phyloP scores from a whole-genome alignment of 495 filamentous ascomycete species.

The Xylaria venustula region DNA sequence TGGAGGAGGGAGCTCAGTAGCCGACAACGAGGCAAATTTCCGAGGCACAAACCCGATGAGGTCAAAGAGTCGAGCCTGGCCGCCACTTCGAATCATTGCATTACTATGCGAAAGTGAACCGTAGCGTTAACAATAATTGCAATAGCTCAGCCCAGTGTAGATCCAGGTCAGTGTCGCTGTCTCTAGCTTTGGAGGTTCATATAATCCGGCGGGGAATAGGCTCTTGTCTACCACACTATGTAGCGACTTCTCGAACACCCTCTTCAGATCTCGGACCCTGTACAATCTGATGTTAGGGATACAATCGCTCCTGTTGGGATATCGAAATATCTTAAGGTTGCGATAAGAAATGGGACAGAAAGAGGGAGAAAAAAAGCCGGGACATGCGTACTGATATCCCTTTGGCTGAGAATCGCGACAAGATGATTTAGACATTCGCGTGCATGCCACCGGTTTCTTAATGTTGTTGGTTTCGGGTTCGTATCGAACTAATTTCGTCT shows the following conservation, averaged over 20 bases:
- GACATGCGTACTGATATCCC: constrained; percentile 13
- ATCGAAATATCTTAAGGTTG: too few species aligned
- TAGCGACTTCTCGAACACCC: constrained; percentile 28
- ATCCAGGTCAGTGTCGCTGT: constrained; percentile 31
- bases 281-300: not conserved
- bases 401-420: constrained; percentile 23
- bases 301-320: too few species aligned
- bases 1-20: too few species aligned
- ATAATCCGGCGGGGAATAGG: constrained; percentile 10
- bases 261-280: constrained; percentile 26
- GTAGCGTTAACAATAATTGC: not conserved
- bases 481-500: constrained; percentile 43
- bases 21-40: too few species aligned
- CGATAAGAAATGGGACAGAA: too few species aligned
- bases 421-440: constrained; percentile 17
- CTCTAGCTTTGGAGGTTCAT: constrained; percentile 18
- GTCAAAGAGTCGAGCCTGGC: not conserved
- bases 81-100: not conserved
- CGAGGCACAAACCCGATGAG: too few species aligned
- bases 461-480: constrained; percentile 32
- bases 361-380: not conserved
- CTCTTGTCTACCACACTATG: constrained; percentile 18
- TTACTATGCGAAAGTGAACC: not conserved
- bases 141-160: constrained; percentile 16
- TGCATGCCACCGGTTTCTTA: constrained; percentile 26